A percentile compares a stretch with the other conserved stretches of the same genome.
Evolutionary conservation across 1,139 yeast genomes (phyloP).

Genomic region (Scheffersomyces insectosa): DNA sequence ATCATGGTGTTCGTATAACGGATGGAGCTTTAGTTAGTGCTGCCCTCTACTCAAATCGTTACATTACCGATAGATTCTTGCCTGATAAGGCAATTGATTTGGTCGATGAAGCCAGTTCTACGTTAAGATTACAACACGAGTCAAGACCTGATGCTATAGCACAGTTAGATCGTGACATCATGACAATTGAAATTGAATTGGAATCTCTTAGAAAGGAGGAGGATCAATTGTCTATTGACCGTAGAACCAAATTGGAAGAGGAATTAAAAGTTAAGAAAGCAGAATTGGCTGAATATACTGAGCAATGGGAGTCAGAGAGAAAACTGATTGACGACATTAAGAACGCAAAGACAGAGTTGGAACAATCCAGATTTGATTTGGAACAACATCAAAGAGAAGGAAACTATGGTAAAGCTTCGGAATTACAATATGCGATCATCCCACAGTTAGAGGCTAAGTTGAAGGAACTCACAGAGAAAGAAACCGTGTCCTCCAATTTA

Average conservation of each 20-base stretch:
- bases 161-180: conserved; percentile 80
- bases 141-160: conserved; percentile 95
- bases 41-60: conserved; percentile 85
- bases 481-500: conserved; percentile 39
- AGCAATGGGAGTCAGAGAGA: conserved; percentile 85
- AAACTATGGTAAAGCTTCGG: conserved; percentile 85
- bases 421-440: conserved; percentile 80
- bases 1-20: conserved; percentile 95
- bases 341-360: conserved; percentile 76
- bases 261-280: conserved; percentile 62
- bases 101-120: conserved; percentile 97
- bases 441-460: conserved; percentile 74
- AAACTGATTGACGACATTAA: conserved; percentile 73
- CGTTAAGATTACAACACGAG: conserved; percentile 90
- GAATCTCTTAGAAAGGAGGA: conserved; percentile 93
- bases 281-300: conserved; percentile 69
- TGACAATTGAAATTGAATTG: conserved; percentile 93
- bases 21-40: conserved; percentile 95
- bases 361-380: conserved; percentile 77
- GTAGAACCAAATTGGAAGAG: conserved; percentile 63
- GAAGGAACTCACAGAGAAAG: conserved; percentile 44
- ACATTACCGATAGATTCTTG: conserved; percentile 84
- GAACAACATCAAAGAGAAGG: conserved; percentile 84
- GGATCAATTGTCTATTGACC: conserved; percentile 77
- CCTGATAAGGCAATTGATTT: conserved; percentile 97